Conservation (phyloP, 1,284 basidiomycete genomes). For the Trametes versicolor region DNA sequence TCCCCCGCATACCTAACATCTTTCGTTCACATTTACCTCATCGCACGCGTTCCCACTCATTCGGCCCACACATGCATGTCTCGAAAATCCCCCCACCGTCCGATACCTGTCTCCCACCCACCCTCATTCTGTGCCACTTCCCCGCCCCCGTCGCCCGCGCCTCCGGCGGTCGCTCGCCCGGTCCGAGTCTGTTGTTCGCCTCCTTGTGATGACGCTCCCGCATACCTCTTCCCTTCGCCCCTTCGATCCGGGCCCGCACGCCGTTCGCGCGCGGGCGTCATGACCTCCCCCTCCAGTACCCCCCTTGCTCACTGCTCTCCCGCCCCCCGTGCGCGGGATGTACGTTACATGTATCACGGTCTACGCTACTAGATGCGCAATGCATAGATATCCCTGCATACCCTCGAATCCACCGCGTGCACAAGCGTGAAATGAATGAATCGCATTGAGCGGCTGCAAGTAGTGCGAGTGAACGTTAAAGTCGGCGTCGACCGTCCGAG, state of each 20-base stretch:
- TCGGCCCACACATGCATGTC: slow-evolving; percentile 9
- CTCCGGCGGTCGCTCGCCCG: slow-evolving; percentile 10
- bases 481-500: not conserved
- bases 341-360: slow-evolving; percentile 36
- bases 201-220: slow-evolving; percentile 16
- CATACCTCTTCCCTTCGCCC: slow-evolving; percentile 17
- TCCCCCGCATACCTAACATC: slow-evolving; percentile 20
- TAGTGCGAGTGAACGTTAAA: not conserved
- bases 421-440: not conserved
- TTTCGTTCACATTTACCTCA: slow-evolving; percentile 15
- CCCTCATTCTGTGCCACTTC: not conserved
- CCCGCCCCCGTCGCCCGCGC: not conserved
- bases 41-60: slow-evolving; percentile 9
- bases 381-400: slow-evolving; percentile 30
- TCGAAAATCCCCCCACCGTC: slow-evolving; percentile 6
- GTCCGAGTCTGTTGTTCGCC: slow-evolving; percentile 21
- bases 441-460: not conserved
- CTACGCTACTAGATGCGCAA: slow-evolving; percentile 32
- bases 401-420: not conserved
- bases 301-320: slow-evolving; percentile 13
- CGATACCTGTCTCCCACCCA: slow-evolving; percentile 13
- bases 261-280: slow-evolving; percentile 11
- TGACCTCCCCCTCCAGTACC: not conserved
- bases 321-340: slow-evolving; percentile 22
- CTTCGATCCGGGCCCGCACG: slow-evolving; percentile 13